These are phyloP conservation scores for Hirschioporus abietinus DNA, from an alignment of 768 basidiomycete species.

Conservation along the genomic window DNA sequence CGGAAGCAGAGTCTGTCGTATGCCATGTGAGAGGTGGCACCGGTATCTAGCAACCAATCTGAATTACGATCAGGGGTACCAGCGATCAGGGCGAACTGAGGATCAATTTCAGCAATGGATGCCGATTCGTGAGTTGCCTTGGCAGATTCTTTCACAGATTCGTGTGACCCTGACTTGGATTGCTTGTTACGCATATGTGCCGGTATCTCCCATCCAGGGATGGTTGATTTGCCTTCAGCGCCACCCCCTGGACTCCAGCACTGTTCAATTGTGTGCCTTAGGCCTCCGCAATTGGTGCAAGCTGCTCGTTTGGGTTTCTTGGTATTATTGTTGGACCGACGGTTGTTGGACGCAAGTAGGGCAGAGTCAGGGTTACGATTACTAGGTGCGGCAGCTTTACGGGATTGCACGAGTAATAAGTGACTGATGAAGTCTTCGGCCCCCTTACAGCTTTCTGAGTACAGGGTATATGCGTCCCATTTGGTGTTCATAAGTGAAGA, in stretches of 20 bases:
- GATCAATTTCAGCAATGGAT: background rate
- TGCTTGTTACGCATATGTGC: background rate
- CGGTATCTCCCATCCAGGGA: background rate
- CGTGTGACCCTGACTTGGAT: background rate
- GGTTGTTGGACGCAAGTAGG: background rate
- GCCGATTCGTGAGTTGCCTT: background rate
- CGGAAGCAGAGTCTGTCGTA: constrained; percentile 15
- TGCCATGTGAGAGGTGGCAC: constrained; percentile 24
- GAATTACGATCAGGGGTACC: background rate
- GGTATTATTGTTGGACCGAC: background rate
- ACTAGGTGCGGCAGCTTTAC: background rate
- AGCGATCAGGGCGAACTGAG: background rate
- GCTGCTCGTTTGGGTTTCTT: background rate
- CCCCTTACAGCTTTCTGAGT: background rate
- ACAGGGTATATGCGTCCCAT: background rate
- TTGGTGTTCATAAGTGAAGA: background rate
- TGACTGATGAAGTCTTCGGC: background rate
- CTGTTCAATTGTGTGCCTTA: background rate
- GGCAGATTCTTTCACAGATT: background rate
- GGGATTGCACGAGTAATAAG: background rate
- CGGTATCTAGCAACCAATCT: constrained; percentile 15
- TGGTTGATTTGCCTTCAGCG: background rate
- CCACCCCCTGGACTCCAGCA: background rate
- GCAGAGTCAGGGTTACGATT: background rate
- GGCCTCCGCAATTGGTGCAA: background rate